A percentile compares a stretch with the other conserved stretches of the same genome.
These are phyloP conservation scores for Lentinula novae-zelandiae DNA, from an alignment of 1,284 basidiomycete genomes.

Conservation along the genomic window DNA sequence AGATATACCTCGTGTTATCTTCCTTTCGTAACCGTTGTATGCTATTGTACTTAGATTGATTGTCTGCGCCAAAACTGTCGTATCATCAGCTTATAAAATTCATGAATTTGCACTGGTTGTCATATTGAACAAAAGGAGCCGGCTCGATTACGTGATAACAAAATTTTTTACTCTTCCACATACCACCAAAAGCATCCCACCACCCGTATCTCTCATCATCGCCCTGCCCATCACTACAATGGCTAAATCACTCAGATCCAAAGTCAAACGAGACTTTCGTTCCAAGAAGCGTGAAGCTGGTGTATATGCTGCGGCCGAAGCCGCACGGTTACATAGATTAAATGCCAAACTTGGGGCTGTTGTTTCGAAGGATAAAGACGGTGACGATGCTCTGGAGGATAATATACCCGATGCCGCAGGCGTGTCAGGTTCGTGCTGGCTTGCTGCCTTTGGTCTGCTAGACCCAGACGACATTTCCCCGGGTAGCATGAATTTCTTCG, in stretches of 20 bases:
- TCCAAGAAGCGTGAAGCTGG: conserved; percentile 81
- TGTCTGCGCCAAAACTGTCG: too few relatives aligned
- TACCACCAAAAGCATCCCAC: conserved; percentile 12
- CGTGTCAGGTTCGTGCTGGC: conserved; percentile 65
- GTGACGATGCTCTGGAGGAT: conserved; percentile 34
- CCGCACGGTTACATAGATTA: conserved; percentile 79
- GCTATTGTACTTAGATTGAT: too few relatives aligned
- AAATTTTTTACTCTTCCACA: neutral
- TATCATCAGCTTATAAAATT: too few relatives aligned
- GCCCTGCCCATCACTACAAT: conserved; percentile 39
- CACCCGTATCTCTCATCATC: neutral
- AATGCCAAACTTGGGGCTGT: conserved; percentile 63
- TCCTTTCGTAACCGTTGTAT: too few relatives aligned
- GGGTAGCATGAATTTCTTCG: conserved; percentile 38
- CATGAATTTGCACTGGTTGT: too few relatives aligned
- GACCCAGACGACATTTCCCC: conserved; percentile 53
- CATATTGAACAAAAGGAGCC: neutral
- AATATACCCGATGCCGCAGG: conserved; percentile 33
- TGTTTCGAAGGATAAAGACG: conserved; percentile 38
- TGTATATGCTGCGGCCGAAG: conserved; percentile 82
- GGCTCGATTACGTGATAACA: neutral
- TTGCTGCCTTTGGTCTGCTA: conserved; percentile 49
- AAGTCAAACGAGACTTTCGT: conserved; percentile 82
- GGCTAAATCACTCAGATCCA: conserved; percentile 93
- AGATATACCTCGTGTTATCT: too few relatives aligned